Evolutionary conservation across 768 basidiomycete species (phyloP), one percentile per base, ranked within the genome.

Genomic region (Pleurotus tuoliensis): DNA sequence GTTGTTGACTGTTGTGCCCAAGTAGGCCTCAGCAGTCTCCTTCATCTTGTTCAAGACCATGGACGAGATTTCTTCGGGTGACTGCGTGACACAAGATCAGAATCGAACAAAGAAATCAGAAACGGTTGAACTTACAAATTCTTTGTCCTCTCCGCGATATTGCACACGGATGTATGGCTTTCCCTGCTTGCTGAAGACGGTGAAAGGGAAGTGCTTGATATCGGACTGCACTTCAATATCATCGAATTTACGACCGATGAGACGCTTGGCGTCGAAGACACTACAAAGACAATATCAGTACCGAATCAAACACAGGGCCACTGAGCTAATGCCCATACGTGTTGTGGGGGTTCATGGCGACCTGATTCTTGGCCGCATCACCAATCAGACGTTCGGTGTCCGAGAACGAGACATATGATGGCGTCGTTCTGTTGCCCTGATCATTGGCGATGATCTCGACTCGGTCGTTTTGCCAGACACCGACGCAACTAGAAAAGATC

Each of bases 1-100:
- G 80, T 98, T 98, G 79, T 94, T 94, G 73, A 98, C 94, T 47
- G 88, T 87, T 82, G 95, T 96, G 66, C 97, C 94, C 64, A 99
- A 90, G 78, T 99, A 98, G 62, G 96, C 93, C 79, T 99, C 97
- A 45, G 96, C 93, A 66, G 95, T 97, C 75, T 98, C 97, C 85
- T 97, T 98, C 95, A 99, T 98, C 81, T 99, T 99, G 62, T 81
- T 83, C 66, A 99, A 87, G 65, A 99, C 97, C 97, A 98, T 99
- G 61, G 97, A 91, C n/a, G 97, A 99, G 70, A 99, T 94, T 76
- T 99, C 97, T 54, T 61, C 78, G 95, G 95, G 55, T 93, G 97
- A 92, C 84, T 86, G 73, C 56, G 66, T 68, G 71, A 55, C 63
- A 53, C 54, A 72, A 69, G 18, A 13, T n/a, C 16, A 62, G 55